These are phyloP conservation scores for Talaromyces adpressus DNA, from an alignment of 495 filamentous ascomycete species.

Conservation along the genomic window DNA sequence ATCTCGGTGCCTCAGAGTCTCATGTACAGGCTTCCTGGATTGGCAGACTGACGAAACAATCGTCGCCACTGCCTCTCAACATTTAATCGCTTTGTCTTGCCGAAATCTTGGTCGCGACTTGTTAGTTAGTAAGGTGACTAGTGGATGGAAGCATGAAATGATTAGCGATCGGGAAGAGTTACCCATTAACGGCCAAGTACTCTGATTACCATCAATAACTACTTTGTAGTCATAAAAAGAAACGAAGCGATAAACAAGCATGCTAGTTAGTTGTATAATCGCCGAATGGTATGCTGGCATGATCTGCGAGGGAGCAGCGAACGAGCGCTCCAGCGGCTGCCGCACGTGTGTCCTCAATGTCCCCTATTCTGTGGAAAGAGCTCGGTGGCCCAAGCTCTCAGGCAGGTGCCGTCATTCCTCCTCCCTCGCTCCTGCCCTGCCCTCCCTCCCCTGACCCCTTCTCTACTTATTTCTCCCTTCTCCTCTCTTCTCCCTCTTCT, in stretches of 20 bases:
- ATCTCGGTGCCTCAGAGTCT: too few species aligned
- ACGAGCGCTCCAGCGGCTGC: not conserved
- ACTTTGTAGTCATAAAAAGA: not conserved
- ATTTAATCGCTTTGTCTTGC: not conserved
- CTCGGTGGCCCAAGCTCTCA: not conserved
- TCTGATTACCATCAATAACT: not conserved
- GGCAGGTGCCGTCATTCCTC: not conserved
- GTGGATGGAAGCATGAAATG: not conserved
- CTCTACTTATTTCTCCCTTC: conserved; percentile 2
- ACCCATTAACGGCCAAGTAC: not conserved
- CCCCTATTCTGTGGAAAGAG: not conserved
- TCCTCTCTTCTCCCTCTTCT: not conserved
- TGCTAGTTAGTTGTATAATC: not conserved
- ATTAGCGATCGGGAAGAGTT: not conserved
- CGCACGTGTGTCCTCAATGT: not conserved
- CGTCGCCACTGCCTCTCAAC: too few species aligned
- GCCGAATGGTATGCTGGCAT: not conserved
- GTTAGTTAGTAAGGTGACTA: not conserved
- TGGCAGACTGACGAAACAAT: too few species aligned
- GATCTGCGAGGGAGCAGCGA: not conserved
- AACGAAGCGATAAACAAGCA: not conserved
- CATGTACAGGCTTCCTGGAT: too few species aligned
- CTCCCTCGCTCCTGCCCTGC: not conserved
- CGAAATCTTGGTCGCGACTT: not conserved
- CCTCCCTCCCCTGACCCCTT: not conserved